Evolutionary conservation across 2,329 filamentous ascomycete genomes (phyloP), one percentile per base, ranked within the genome.

Genomic region (Simplicillium sp.): DNA sequence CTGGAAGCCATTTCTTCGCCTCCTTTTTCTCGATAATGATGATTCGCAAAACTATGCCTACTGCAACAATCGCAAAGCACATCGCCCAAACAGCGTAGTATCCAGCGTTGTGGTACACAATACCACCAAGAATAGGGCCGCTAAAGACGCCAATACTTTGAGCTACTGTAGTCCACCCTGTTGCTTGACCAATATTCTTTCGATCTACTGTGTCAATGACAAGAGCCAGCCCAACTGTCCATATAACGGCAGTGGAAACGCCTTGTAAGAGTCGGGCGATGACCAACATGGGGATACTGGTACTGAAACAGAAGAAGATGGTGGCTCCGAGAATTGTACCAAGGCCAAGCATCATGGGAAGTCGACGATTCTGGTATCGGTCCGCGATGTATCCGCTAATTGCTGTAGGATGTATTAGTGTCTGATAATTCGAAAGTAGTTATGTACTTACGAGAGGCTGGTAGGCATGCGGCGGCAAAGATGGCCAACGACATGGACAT

Each of bases 341-440:
- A 9, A 62, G 52, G 17, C 59, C 59, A 29, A 50, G 41, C 33
- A 62, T 51, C 59, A 62, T 59, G 16, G 57, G 58, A 2, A 53
- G 37, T 18, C 53, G 53, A 11, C 58, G 56, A 37, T 56, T 54
- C 33, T 54, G 54, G 31, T 54, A 57, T 17, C 55, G 54, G 41
- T 61, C 59, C 29, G 59, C 59, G 20, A 62, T 48, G 36, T 58
- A 56, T 13, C 59, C 58, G 58, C 58, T 61, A 29, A 61, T 37
- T 15, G 59, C 59, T 61, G 39, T 37, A 25, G 25, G n/a, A 5
- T 5, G 11, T 18, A 39, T 44, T 28, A 45, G 43, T 38, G 25
- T 31, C 11, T 3, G 3, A 11, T 31, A 20, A 13, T 5, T 17
- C 12, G 36, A 2, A 32, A 12, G 3, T 3, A 3, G 18, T n/a